phyloP scores from a whole-genome alignment of 208 protist genomes.

The Trypanosoma cruzi region DNA sequence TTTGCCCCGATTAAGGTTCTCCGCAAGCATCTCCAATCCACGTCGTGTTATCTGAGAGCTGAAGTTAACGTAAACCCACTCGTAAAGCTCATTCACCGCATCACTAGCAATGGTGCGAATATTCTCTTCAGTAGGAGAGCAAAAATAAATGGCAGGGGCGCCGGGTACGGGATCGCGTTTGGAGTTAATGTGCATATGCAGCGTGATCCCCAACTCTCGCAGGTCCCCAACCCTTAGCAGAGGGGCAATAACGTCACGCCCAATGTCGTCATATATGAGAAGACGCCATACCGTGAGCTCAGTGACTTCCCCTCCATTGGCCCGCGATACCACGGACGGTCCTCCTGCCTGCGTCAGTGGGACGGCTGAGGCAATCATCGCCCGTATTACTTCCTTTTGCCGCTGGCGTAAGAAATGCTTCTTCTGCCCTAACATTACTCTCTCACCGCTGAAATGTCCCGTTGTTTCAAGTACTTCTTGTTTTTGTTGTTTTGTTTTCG shows the following conservation, averaged over 20 bases:
- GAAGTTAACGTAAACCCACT: conserved; percentile 92
- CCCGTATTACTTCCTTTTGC: conserved; percentile 61
- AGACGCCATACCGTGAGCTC: conserved; percentile 72
- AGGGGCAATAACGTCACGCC: conserved; percentile 88
- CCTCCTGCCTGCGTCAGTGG: conserved; percentile 54
- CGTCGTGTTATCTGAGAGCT: conserved; percentile 70
- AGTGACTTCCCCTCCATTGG: conserved; percentile 12
- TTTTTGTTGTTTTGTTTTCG: conserved; percentile 2
- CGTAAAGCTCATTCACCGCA: conserved; percentile 74
- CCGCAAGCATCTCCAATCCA: conserved; percentile 74
- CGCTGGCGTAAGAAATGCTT: conserved; percentile 71
- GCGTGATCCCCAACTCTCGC: conserved; percentile 85
- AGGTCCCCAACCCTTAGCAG: conserved; percentile 88
- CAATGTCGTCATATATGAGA: conserved; percentile 90
- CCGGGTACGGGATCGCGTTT: conserved; percentile 85
- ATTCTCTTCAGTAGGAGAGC: conserved; percentile 87
- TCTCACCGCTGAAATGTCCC: conserved; percentile 9
- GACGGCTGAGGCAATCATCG: conserved; percentile 74
- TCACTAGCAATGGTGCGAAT: conserved; percentile 74
- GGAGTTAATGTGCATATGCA: conserved; percentile 87
- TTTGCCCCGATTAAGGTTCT: conserved; percentile 44
- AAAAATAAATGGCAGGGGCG: conserved; percentile 92
- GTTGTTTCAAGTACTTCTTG: conserved; percentile 16
- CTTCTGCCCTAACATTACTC: conserved; percentile 18
- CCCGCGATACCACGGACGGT: conserved; percentile 20